A percentile compares a stretch with the other conserved stretches of the same genome.
Evolutionary conservation across 106 monocot genomes (phyloP).

Genomic region (Triglochin maritima): DNA sequence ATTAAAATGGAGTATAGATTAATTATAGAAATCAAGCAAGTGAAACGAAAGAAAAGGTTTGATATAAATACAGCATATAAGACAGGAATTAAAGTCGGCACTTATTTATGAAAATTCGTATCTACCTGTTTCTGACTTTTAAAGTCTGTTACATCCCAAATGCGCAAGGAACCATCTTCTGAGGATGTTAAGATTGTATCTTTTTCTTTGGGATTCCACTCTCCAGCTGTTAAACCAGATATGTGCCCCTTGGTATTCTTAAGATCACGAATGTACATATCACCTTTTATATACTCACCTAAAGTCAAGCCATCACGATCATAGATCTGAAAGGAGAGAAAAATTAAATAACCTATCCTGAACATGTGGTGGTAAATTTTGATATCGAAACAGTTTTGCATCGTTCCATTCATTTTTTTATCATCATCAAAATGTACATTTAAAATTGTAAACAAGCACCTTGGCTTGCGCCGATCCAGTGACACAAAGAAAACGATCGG

Average conservation of each 20-base stretch:
- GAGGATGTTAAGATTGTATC: conserved; percentile 91
- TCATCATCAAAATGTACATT: background rate
- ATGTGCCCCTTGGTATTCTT: conserved; percentile 99
- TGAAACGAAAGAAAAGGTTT: too few relatives aligned
- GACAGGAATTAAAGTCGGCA: too few relatives aligned
- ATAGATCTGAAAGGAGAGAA: conserved; percentile 66
- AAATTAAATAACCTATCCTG: background rate
- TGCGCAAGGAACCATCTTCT: conserved; percentile 92
- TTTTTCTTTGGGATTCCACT: conserved; percentile 92
- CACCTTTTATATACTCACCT: conserved; percentile 94
- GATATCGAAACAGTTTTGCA: too few relatives aligned
- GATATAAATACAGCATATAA: too few relatives aligned
- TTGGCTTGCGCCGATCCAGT: conserved; percentile 95
- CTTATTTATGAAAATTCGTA: too few relatives aligned
- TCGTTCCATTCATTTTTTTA: too few relatives aligned
- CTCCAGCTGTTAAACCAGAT: conserved; percentile 87
- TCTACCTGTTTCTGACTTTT: conserved; percentile 86
- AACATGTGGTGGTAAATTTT: too few relatives aligned
- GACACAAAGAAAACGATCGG: conserved; percentile 80
- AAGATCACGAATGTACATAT: conserved; percentile 98
- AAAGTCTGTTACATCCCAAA: conserved; percentile 95
- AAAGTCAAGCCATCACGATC: conserved; percentile 91
- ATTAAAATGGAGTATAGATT: conserved; percentile 5
- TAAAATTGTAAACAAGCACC: conserved; percentile 23
- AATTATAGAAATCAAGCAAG: too few relatives aligned